These are phyloP conservation scores for Ascochyta fabae DNA, from an alignment of 2,329 filamentous ascomycete genomes.

Conservation along the genomic window DNA sequence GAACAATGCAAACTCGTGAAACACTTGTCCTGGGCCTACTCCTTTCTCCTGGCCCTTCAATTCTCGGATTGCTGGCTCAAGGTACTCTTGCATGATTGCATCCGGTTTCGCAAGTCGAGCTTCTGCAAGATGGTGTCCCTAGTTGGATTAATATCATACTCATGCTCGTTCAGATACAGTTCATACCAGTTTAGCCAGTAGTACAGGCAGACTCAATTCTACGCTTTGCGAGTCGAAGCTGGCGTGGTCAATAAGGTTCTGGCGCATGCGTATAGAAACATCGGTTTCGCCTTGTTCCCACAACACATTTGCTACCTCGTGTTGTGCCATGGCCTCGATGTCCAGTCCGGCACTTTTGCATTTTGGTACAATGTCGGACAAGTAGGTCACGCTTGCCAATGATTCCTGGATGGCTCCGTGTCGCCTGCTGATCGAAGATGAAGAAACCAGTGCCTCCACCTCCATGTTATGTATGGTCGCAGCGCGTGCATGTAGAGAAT, in stretches of 20 bases:
- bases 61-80: constrained; percentile 83
- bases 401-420: constrained; percentile 87
- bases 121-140: constrained; percentile 86
- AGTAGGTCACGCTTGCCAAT: constrained; percentile 79
- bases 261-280: constrained; percentile 86
- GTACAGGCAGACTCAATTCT: constrained; percentile 60
- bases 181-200: constrained; percentile 79
- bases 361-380: constrained; percentile 76
- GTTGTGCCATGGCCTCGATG: constrained; percentile 76
- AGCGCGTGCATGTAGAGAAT: constrained; percentile 65
- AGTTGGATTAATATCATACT: constrained; percentile 18
- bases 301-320: constrained; percentile 86
- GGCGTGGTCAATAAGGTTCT: constrained; percentile 61
- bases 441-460: constrained; percentile 75
- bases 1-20: constrained; percentile 92
- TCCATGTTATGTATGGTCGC: constrained; percentile 73
- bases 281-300: constrained; percentile 95
- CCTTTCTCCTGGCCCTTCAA: constrained; percentile 72
- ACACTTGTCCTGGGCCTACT: constrained; percentile 82
- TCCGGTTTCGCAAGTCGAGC: constrained; percentile 91
- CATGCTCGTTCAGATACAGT: background rate
- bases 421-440: constrained; percentile 76
- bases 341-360: constrained; percentile 75
- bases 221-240: constrained; percentile 40
- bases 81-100: constrained; percentile 83